Conservation (phyloP, 345 rosid genomes). For the Acer saccharum region DNA sequence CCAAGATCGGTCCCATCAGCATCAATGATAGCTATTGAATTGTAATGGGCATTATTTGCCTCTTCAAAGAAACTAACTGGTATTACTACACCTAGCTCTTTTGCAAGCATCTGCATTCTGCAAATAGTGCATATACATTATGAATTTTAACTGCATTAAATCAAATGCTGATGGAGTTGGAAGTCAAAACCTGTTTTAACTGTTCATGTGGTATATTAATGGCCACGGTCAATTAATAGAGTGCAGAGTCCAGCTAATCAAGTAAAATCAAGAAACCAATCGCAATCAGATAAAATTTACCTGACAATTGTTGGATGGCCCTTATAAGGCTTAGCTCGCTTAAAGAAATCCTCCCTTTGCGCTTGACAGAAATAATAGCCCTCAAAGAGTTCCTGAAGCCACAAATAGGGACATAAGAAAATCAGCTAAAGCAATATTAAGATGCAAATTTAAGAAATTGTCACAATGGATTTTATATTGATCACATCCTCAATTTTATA, state of each 20-base stretch:
- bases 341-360: slow-evolving; percentile 82
- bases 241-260: slow-evolving; percentile 9
- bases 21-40: slow-evolving; percentile 84
- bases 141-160: background rate
- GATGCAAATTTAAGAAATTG: slow-evolving; percentile 1
- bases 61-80: slow-evolving; percentile 97
- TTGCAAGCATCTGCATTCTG: slow-evolving; percentile 90
- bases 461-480: background rate
- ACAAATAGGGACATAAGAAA: slow-evolving; percentile 10
- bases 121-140: slow-evolving; percentile 9
- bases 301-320: slow-evolving; percentile 77
- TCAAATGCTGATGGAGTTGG: slow-evolving; percentile 16
- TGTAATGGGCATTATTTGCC: slow-evolving; percentile 91
- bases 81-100: slow-evolving; percentile 83
- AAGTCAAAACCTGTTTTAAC: slow-evolving; percentile 7
- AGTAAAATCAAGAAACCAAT: background rate
- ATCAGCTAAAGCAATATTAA: background rate
- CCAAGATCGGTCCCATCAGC: slow-evolving; percentile 96
- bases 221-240: slow-evolving; percentile 1
- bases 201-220: slow-evolving; percentile 2
- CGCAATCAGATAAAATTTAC: slow-evolving; percentile 32
- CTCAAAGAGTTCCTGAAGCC: slow-evolving; percentile 83
- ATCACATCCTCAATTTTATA: background rate
- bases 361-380: slow-evolving; percentile 98
- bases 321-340: slow-evolving; percentile 80